Base-by-base conservation (phyloP, 768 basidiomycete genomes). In the Dacryopinax spathularia region DNA sequence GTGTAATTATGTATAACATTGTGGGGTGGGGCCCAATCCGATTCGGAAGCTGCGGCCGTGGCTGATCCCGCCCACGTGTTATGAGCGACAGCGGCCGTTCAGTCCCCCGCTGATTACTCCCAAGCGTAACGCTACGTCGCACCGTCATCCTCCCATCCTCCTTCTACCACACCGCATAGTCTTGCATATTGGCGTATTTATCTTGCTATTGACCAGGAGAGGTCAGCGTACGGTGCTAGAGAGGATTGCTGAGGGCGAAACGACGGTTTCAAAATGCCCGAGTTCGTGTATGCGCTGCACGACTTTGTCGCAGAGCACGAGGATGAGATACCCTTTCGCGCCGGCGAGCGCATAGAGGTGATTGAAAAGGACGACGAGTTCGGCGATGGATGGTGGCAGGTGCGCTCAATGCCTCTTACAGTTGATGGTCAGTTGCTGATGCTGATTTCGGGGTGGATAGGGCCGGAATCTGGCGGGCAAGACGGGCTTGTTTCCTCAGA, bases 301-400 rank as follows among this genome's bases (percentile, higher is more conserved):
- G 86, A 88, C 69, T 98, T 97, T 69, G 69, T 75, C 2, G 94
- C 96, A 2, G 93, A 99, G 77, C 84, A 97, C 74, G 89, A 89
- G 61, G 96, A 99, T 74, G 96, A 99, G 75, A 81, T 98, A 36
- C 69, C 84, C 0, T 96, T 98, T 72, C 79, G 76, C 41, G 85
- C 85, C 2, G 94, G 94, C 1, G 91, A 98, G 68, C 79, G 82
- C 63, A 91, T 98, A 68, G 86, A 90, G 70, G 84, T 99, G 31
- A 64, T 97, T 39, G 95, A 98, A 77, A 90, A 84, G 75, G 96
- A 98, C 71, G 96, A 98, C 67, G 75, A 83, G 64, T 98, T 89
- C 72, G 83, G 83, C 20, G 96, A 99, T 74, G 96, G 95, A 18
- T 98, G 96, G 96, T 98, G 91, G 91, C 81, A 84, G 80, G 86